Percentiles rank a stretch among this genome's conserved stretches.
Conservation (phyloP, 164 flowering plant species). For the Sextonia rubra region DNA sequence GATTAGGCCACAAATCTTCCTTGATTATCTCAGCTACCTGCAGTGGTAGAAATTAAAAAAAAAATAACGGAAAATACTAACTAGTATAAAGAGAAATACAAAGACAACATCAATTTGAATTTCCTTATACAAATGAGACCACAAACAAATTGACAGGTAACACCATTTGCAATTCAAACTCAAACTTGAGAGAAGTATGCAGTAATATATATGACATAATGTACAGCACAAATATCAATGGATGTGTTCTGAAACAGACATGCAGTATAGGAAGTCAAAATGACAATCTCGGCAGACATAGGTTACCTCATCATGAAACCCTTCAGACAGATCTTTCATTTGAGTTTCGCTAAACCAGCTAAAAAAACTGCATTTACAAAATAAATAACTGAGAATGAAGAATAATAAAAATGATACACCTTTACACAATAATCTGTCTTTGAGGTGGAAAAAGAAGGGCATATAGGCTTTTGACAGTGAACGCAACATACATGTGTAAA, state of each 20-base stretch:
- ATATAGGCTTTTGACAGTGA: neutral
- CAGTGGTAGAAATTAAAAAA: conserved; percentile 5
- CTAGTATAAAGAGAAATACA: neutral
- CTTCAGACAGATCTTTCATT: conserved; percentile 32
- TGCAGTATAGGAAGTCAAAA: neutral
- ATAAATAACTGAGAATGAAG: neutral
- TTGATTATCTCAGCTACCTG: conserved; percentile 54
- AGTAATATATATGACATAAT: neutral
- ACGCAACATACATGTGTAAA: no score
- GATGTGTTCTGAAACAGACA: neutral
- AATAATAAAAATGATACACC: neutral
- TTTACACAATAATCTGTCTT: neutral
- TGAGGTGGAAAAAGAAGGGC: neutral
- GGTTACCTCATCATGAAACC: conserved; percentile 41
- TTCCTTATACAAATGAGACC: neutral
- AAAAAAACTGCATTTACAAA: conserved; percentile 40
- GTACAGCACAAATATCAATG: neutral
- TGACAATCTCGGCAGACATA: no score
- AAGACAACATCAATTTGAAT: neutral
- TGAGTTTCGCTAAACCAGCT: conserved; percentile 44
- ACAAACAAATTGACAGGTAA: neutral
- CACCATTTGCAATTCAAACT: neutral
- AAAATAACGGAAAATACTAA: neutral
- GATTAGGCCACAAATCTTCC: conserved; percentile 59
- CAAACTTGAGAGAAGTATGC: neutral